phyloP scores from a whole-genome alignment of 2,329 filamentous ascomycete genomes.

The Hymenoscyphus fraxineus region DNA sequence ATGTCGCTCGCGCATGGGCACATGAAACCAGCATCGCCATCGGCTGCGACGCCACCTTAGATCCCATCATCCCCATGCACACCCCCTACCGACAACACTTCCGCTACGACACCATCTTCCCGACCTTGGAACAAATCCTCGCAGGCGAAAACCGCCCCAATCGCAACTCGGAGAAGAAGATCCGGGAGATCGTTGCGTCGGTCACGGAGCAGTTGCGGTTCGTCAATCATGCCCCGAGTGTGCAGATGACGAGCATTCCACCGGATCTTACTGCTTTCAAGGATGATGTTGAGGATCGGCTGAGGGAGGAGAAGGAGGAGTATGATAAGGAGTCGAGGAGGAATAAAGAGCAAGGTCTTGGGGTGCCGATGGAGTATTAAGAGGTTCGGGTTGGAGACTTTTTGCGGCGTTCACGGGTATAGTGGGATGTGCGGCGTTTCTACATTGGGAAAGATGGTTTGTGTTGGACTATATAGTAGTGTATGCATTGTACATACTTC shows the following conservation, averaged over 20 bases:
- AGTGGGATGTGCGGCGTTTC: not conserved
- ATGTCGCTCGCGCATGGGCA: slow-evolving; percentile 94
- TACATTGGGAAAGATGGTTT: not conserved
- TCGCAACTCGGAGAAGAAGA: slow-evolving; percentile 71
- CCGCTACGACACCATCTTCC: slow-evolving; percentile 80
- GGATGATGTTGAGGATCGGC: slow-evolving; percentile 63
- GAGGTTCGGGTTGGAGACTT: not conserved
- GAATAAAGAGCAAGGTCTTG: slow-evolving; percentile 54
- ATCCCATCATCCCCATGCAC: slow-evolving; percentile 70
- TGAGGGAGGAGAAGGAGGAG: slow-evolving; percentile 62
- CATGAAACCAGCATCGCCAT: slow-evolving; percentile 93
- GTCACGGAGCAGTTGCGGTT: slow-evolving; percentile 85
- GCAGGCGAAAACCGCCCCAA: slow-evolving; percentile 63
- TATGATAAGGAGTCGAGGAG: slow-evolving; percentile 51
- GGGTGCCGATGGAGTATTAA: slow-evolving; percentile 51
- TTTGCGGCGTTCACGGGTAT: not conserved
- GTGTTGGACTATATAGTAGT: not conserved
- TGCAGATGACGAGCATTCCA: slow-evolving; percentile 77
- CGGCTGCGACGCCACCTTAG: slow-evolving; percentile 65
- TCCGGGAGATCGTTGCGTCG: slow-evolving; percentile 71
- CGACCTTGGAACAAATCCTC: slow-evolving; percentile 70
- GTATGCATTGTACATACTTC: not conserved
- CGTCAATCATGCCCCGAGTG: slow-evolving; percentile 78
- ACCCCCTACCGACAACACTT: slow-evolving; percentile 88
- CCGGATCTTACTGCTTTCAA: slow-evolving; percentile 68